phyloP scores from a whole-genome alignment of 345 rosid species.

The Eucalyptus tenuipes region DNA sequence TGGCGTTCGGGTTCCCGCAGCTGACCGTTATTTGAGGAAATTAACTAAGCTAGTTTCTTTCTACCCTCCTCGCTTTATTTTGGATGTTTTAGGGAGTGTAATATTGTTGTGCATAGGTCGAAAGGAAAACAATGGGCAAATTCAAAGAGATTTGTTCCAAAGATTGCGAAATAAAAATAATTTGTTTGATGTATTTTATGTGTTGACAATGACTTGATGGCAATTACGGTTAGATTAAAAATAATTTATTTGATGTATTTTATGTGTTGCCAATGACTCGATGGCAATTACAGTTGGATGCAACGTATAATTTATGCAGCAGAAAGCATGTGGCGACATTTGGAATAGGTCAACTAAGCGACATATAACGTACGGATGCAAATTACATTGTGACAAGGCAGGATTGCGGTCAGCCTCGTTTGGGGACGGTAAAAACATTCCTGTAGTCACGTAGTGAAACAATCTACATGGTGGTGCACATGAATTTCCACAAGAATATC shows the following conservation, averaged over 20 bases:
- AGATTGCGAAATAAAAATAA: not conserved
- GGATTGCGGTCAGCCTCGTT: not conserved
- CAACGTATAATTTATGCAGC: not conserved
- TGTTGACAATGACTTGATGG: not conserved
- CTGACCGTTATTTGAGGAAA: slow-evolving; percentile 8
- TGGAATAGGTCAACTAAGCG: not conserved
- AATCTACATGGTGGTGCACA: not conserved
- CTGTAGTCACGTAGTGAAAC: not conserved
- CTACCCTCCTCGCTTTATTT: not conserved
- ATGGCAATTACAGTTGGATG: not conserved
- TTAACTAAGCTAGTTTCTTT: not conserved
- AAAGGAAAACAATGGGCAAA: not conserved
- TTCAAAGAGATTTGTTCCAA: not conserved
- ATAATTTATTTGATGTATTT: not conserved
- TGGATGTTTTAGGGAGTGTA: not conserved
- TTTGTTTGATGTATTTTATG: not conserved
- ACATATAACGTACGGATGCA: not conserved
- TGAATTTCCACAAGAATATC: not conserved
- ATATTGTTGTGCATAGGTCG: not conserved
- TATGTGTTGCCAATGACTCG: not conserved
- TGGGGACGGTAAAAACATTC: not conserved
- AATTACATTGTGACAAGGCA: not conserved
- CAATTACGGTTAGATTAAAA: not conserved
- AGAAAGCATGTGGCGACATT: not conserved
- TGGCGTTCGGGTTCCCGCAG: slow-evolving; percentile 8